Evolutionary conservation across 2,329 filamentous ascomycete species (phyloP), one percentile per base, ranked within the genome.

Genomic region (Aspergillus vadensis): DNA sequence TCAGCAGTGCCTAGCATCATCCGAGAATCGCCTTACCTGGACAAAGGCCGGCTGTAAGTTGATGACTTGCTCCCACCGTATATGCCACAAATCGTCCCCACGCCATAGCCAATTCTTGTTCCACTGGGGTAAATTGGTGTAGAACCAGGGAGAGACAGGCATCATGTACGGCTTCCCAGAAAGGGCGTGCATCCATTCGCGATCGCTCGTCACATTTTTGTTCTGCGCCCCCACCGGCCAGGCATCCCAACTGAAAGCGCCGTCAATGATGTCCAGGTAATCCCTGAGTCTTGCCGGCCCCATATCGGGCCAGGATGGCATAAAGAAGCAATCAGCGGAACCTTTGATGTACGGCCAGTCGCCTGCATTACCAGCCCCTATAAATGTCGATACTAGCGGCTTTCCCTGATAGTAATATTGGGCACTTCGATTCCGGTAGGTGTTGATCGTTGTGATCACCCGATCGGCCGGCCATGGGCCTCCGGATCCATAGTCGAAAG

Each of bases 21-120:
- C 21, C 17, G 38, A 8, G n/a, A 54, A 49, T 2, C 51, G 44
- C 25, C 63, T 49, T 67, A 74, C 73, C 69, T 81, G 76, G 49
- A 86, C 78, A 47, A 80, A 81, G 21, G 80, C 74, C 0, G 85
- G 83, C 63, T 79, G 70, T 0, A 85, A 63, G 2, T 80, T 75
- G 41, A 85, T 68, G 10, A 83, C 79, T 61, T 86, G 79, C 55
- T 79, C 73, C 86, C 86, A 88, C 8, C 86, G 82, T 57, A 85
- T 77, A 62, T 80, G 81, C 85, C 86, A 89, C 12, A 88, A 72
- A 58, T 82, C 77, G 64, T 88, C 86, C n/a, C 85, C 83, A 21
- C 80, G 79, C 79, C 84, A 89, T 5, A 87, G 76, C 85, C 86
- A 89, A 68, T 87, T 86, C 74, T 88, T 88, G 44, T 76, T 72